These are phyloP conservation scores for Ilex aquifolium DNA, from an alignment of 257 asterid genomes.

Conservation along the genomic window DNA sequence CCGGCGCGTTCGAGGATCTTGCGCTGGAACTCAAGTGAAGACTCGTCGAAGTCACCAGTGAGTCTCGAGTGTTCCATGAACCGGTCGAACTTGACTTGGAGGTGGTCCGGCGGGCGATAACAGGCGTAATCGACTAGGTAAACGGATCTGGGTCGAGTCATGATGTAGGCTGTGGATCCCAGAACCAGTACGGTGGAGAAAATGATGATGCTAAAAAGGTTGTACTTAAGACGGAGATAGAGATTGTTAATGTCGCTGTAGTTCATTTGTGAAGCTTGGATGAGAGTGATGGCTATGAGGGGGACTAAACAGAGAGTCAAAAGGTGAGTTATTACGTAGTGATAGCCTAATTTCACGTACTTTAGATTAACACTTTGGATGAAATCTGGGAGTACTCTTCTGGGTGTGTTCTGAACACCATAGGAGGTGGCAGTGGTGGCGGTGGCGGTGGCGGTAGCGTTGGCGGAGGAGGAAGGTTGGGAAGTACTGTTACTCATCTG, in stretches of 20 bases:
- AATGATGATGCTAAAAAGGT: no score
- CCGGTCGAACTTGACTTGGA: constrained; percentile 15
- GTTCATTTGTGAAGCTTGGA: constrained; percentile 22
- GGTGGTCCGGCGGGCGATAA: constrained; percentile 29
- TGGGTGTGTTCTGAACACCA: neutral
- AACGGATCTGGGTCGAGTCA: constrained; percentile 41
- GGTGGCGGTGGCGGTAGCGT: neutral
- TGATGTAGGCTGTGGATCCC: constrained; percentile 21
- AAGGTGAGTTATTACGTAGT: constrained; percentile 23
- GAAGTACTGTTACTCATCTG: no score
- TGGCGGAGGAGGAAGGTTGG: neutral
- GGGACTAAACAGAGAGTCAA: constrained; percentile 18
- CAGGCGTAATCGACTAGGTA: constrained; percentile 40
- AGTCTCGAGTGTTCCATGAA: constrained; percentile 34
- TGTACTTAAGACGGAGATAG: no score
- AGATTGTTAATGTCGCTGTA: constrained; percentile 13
- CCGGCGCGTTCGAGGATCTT: constrained; percentile 36
- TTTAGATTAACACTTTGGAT: constrained; percentile 18
- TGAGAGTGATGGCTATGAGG: constrained; percentile 4
- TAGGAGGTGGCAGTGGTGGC: neutral
- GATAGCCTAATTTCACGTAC: constrained; percentile 29
- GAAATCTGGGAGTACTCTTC: constrained; percentile 11
- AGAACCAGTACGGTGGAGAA: constrained; percentile 19
- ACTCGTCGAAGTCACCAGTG: constrained; percentile 28
- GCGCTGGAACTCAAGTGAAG: constrained; percentile 37